phyloP scores from a whole-genome alignment of 768 basidiomycete genomes.

The Amanita pallidorosea region DNA sequence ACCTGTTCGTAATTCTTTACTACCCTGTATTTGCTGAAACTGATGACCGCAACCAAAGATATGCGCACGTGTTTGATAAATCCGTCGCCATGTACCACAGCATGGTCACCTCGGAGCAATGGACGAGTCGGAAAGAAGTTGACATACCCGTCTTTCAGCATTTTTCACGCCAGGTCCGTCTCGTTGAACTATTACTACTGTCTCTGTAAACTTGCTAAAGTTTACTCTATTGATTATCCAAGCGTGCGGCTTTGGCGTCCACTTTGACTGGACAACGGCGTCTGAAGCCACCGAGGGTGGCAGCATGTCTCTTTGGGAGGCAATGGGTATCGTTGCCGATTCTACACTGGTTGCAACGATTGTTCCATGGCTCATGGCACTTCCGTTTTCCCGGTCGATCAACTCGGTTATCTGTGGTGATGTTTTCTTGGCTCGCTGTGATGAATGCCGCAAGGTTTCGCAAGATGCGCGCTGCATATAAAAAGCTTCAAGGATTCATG shows the following conservation, averaged over 20 bases:
- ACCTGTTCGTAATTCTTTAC: conserved; percentile 13
- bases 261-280: too few relatives aligned
- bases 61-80: conserved; percentile 24
- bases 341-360: not conserved
- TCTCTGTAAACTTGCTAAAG: not conserved
- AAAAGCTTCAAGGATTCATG: too few relatives aligned
- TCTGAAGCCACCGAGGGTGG: too few relatives aligned
- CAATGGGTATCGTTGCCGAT: too few relatives aligned
- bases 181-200: not conserved
- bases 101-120: conserved; percentile 21
- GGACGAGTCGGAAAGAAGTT: conserved; percentile 12
- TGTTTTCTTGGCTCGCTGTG: not conserved
- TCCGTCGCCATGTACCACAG: conserved; percentile 20
- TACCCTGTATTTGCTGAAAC: conserved; percentile 1
- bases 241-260: too few relatives aligned
- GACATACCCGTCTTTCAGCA: conserved; percentile 16
- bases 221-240: too few relatives aligned
- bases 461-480: too few relatives aligned
- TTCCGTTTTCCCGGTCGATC: not conserved
- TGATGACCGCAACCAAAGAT: conserved; percentile 14
- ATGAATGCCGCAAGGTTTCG: too few relatives aligned
- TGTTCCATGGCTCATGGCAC: not conserved
- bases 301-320: too few relatives aligned
- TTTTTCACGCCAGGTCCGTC: conserved; percentile 23
- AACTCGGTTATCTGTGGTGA: not conserved